Evolutionary conservation across 2,329 filamentous ascomycete species (phyloP), one percentile per base, ranked within the genome.

Genomic region (Akanthomyces uredinophilus): DNA sequence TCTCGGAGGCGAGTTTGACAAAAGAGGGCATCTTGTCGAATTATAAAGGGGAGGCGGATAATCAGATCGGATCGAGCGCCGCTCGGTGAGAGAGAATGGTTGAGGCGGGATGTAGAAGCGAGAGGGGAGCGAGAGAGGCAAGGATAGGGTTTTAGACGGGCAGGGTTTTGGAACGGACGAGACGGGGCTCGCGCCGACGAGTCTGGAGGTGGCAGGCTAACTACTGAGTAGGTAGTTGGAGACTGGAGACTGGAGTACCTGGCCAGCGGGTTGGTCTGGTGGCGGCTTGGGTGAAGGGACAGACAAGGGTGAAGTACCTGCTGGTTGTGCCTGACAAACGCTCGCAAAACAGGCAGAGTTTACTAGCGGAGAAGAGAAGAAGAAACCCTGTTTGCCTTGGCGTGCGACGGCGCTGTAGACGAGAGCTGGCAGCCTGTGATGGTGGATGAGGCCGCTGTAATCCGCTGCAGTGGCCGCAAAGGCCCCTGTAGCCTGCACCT

Each of bases 1-100:
- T 65, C 29, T 58, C 63, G 65, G 63, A 63, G 60, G 44, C 54
- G 52, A 67, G 65, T 43, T 66, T 67, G 65, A 66, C 57, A 43
- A 61, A 55, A 47, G 61, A 65, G 20, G 64, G 65, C 68, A 69
- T 68, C 63, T 65, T 69, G 66, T 66, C 61, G 49, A 51, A 47
- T 46, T 56, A 22, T 52, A 46, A 29, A 27, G n/a, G 35, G 24
- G 16, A 39, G 22, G 54, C 49, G 22, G 22, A 29, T 29, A n/a
- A 18, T 47, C 50, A 18, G 51, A 35, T 43, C 24, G 35, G 52
- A 57, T 52, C 20, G n/a, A 35, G 37, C 18, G 47, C 52, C 22
- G 37, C 49, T 60, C 57, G 57, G 57, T 60, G 57, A 60, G 57
- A 60, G 57, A 60, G 57, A 60, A 60, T 44, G 49, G 57, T 32